Percentiles rank a stretch among this genome's conserved stretches.
phyloP scores from a whole-genome alignment of 176 grass and related monocot species.

The Tillandsia leiboldiana region DNA sequence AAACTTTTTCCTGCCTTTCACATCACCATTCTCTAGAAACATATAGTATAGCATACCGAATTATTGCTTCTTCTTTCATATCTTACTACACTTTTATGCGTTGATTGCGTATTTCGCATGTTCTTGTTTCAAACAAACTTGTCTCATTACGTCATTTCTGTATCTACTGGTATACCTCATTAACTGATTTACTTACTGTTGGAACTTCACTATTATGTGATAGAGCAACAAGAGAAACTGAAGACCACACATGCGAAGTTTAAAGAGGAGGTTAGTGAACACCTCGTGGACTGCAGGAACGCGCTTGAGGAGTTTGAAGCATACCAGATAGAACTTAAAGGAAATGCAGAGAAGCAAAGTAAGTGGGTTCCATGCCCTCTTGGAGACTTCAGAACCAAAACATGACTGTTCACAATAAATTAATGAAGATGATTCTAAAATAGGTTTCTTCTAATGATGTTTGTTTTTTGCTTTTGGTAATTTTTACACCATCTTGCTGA shows the following conservation, averaged over 20 bases:
- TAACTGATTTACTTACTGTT: too few species aligned
- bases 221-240: conserved; percentile 74
- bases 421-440: not conserved
- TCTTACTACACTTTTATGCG: too few species aligned
- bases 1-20: not conserved
- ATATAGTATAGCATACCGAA: too few species aligned
- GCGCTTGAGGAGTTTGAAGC: conserved; percentile 62
- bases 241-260: conserved; percentile 69
- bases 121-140: not conserved
- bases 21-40: too few species aligned
- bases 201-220: not conserved
- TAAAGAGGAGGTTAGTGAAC: conserved; percentile 68
- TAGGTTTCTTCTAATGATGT: not conserved
- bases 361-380: conserved; percentile 21
- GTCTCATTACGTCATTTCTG: not conserved
- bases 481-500: conserved; percentile 7
- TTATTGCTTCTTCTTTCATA: too few species aligned
- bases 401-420: not conserved
- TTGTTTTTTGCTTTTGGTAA: not conserved
- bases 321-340: conserved; percentile 70
- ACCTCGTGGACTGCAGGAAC: conserved; percentile 50
- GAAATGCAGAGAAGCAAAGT: conserved; percentile 67
- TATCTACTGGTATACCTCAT: not conserved
- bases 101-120: too few species aligned
- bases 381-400: not conserved